Percentiles rank a stretch among this genome's conserved stretches.
Conservation (phyloP, 805 yeast genomes). For the Candida sonorensis region DNA sequence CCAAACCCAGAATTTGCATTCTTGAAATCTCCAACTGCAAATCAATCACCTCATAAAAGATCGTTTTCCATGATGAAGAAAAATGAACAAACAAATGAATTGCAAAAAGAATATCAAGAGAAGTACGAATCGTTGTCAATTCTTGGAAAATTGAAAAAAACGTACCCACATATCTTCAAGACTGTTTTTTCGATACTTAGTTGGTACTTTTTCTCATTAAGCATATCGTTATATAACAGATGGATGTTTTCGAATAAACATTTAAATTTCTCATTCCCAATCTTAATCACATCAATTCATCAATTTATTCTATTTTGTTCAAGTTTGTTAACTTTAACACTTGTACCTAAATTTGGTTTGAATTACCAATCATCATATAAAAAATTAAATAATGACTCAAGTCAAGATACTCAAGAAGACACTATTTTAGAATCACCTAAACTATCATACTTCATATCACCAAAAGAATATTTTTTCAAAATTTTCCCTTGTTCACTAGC, state of each 20-base stretch:
- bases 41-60: slow-evolving; percentile 1
- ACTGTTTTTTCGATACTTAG: slow-evolving; percentile 23
- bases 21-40: slow-evolving; percentile 6
- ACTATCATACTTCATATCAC: slow-evolving; percentile 25
- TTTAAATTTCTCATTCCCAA: slow-evolving; percentile 74
- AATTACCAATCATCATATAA: slow-evolving; percentile 7
- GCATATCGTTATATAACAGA: slow-evolving; percentile 79
- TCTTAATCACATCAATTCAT: slow-evolving; percentile 78
- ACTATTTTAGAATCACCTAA: too few relatives aligned
- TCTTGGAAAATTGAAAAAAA: slow-evolving; percentile 6
- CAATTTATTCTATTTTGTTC: slow-evolving; percentile 61
- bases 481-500: slow-evolving; percentile 83
- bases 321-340: slow-evolving; percentile 39
- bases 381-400: too few relatives aligned
- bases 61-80: too few relatives aligned
- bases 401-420: too few relatives aligned
- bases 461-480: slow-evolving; percentile 39
- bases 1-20: too few relatives aligned
- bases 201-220: slow-evolving; percentile 67
- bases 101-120: not conserved
- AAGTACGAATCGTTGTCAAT: not conserved
- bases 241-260: slow-evolving; percentile 89
- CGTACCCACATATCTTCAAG: slow-evolving; percentile 23
- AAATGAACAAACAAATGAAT: too few relatives aligned
- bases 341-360: slow-evolving; percentile 45